A percentile compares a stretch with the other conserved stretches of the same genome.
Evolutionary conservation across 441 rosid genomes (phyloP).

Genomic region (Dalechampia spathulata): DNA sequence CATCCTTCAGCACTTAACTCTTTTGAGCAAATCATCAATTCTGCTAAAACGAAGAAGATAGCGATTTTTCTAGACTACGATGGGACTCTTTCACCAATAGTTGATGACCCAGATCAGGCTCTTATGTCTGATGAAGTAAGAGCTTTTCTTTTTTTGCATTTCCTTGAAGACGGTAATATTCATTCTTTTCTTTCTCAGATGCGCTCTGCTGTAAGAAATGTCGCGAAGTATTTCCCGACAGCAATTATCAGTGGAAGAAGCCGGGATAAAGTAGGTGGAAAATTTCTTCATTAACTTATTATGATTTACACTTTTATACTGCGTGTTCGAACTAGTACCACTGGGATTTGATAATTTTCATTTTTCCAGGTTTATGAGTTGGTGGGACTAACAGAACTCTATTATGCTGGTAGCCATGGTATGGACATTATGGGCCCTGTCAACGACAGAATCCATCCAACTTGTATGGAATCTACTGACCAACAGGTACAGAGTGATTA

Average conservation of each 20-base stretch:
- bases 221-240: constrained; percentile 72
- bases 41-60: constrained; percentile 64
- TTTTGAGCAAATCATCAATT: constrained; percentile 48
- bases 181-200: constrained; percentile 42
- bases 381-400: constrained; percentile 90
- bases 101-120: constrained; percentile 90
- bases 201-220: constrained; percentile 81
- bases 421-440: constrained; percentile 92
- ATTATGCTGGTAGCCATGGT: constrained; percentile 98
- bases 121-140: constrained; percentile 74
- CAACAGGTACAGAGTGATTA: constrained; percentile 36
- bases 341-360: background rate
- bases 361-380: constrained; percentile 62
- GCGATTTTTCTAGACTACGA: constrained; percentile 87
- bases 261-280: constrained; percentile 62
- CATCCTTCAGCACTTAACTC: constrained; percentile 79
- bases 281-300: no score
- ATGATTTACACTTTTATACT: no score
- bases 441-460: constrained; percentile 30
- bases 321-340: no score
- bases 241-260: constrained; percentile 97
- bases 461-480: constrained; percentile 53
- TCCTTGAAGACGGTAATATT: background rate
- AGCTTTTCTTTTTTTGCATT: background rate
- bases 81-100: constrained; percentile 94